Conservation (phyloP, 202 grass and related monocot genomes). For the Saccharum hybrid region DNA sequence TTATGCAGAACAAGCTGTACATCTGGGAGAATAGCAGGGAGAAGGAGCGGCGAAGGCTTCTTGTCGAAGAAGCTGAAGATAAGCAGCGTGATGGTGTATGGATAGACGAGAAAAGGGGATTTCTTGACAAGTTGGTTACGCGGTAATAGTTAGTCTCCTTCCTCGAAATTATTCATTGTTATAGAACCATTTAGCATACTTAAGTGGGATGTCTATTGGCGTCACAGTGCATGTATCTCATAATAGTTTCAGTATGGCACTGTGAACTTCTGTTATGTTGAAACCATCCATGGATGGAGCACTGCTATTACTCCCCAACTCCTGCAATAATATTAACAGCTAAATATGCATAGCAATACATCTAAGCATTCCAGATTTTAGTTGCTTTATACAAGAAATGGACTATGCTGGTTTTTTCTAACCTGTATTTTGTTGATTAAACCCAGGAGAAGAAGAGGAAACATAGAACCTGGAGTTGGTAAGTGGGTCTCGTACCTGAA, state of each 20-base stretch:
- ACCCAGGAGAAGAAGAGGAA: constrained; percentile 57
- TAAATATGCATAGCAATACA: not conserved
- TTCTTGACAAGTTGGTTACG: constrained; percentile 70
- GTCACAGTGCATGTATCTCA: not conserved
- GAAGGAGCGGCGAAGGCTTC: constrained; percentile 44
- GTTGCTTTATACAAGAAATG: constrained; percentile 1
- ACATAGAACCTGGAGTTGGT: constrained; percentile 85
- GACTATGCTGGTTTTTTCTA: not conserved
- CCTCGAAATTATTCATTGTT: not conserved
- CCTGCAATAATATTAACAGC: not conserved
- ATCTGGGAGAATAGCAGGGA: too few species aligned
- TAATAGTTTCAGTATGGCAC: not conserved
- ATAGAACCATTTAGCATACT: not conserved
- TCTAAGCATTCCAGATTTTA: not conserved
- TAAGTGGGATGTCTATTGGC: not conserved
- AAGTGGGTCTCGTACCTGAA: constrained; percentile 95
- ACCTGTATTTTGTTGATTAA: constrained; percentile 26
- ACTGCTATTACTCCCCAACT: not conserved
- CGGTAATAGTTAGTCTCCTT: constrained; percentile 46
- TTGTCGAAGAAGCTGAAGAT: constrained; percentile 73
- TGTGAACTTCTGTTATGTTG: not conserved
- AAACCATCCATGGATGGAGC: not conserved
- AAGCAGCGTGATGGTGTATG: constrained; percentile 85
- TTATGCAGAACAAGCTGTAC: constrained; percentile 49
- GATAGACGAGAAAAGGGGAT: constrained; percentile 73